Base-by-base conservation (phyloP, 306 rosid species). In the Astragalus membranaceus region DNA sequence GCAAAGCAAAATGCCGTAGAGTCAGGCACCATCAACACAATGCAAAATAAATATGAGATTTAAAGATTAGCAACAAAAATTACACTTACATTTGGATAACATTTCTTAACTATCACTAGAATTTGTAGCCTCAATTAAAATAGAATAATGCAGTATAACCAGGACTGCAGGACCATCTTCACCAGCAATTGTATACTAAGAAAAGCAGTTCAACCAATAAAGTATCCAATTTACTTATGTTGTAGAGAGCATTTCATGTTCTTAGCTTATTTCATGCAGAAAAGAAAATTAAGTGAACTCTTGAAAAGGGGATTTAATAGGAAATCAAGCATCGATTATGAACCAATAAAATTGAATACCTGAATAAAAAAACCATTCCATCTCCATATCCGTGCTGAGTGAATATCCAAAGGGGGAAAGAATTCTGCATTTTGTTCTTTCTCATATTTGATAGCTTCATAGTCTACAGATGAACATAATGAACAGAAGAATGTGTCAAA, bases 391-490 rank as follows among this genome's bases (percentile, higher is more conserved):
- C n/a, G n/a, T n/a, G n/a, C n/a, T n/a, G n/a, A n/a, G n/a, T n/a
- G n/a, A n/a, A n/a, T n/a, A n/a, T n/a, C n/a, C n/a, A n/a, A n/a
- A n/a, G n/a, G n/a, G n/a, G n/a, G n/a, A n/a, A n/a, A n/a, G n/a
- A n/a, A n/a, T n/a, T n/a, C n/a, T n/a, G n/a, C n/a, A n/a, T n/a
- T n/a, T n/a, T n/a, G n/a, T n/a, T n/a, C n/a, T n/a, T n/a, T n/a
- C n/a, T n/a, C n/a, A 69, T 89, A 88, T 61, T 85, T 85, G 75
- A 80, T 78, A 57, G 98, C 96, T 83, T 92, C 98, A 73, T 72
- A 83, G 74, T 89, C n/a, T n/a, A n/a, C n/a, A n/a, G n/a, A n/a
- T n/a, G n/a, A n/a, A n/a, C n/a, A n/a, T n/a, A n/a, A n/a, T n/a
- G n/a, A n/a, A n/a, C n/a, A n/a, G n/a, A n/a, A n/a, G n/a, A n/a